These are phyloP conservation scores for Cymbopogon flexuosus DNA, from an alignment of 202 grass and related monocot genomes.

Conservation along the genomic window DNA sequence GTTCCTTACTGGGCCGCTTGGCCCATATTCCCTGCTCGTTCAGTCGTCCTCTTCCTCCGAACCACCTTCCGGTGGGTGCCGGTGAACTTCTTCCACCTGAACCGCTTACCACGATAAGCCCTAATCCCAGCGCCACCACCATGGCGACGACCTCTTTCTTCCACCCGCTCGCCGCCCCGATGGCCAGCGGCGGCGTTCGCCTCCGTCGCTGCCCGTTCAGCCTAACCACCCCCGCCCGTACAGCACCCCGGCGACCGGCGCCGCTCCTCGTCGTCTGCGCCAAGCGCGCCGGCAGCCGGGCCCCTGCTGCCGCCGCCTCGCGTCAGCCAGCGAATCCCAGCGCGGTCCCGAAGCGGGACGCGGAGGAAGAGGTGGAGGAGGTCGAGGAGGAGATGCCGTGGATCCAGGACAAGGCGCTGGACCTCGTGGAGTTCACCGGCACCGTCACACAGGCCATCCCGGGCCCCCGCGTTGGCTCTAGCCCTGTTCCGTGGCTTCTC, in stretches of 20 bases:
- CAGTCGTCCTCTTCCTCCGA: not conserved
- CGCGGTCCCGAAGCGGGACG: conserved; percentile 22
- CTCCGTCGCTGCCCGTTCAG: conserved; percentile 16
- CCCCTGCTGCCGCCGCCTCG: conserved; percentile 13
- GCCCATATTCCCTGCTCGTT: not conserved
- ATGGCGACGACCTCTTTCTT: conserved; percentile 49
- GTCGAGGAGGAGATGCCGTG: conserved; percentile 94
- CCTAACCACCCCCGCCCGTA: conserved; percentile 27
- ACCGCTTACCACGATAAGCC: conserved; percentile 41
- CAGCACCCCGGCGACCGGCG: conserved; percentile 28
- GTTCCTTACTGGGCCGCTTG: not conserved
- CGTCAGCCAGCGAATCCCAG: conserved; percentile 33
- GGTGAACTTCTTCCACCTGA: conserved; percentile 16
- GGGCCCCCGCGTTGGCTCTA: conserved; percentile 68
- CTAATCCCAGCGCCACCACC: conserved; percentile 48
- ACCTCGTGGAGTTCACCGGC: conserved; percentile 96
- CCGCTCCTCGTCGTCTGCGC: conserved; percentile 38
- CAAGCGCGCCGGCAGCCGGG: conserved; percentile 35
- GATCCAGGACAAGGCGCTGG: conserved; percentile 96
- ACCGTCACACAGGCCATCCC: conserved; percentile 84
- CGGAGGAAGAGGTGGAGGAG: conserved; percentile 65
- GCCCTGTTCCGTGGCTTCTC: conserved; percentile 71
- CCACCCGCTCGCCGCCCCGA: conserved; percentile 35
- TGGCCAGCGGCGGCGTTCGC: not conserved
- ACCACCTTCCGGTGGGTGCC: not conserved